Evolutionary conservation across 2,329 filamentous ascomycete species (phyloP), one percentile per base, ranked within the genome.

Genomic region (Aspergillus pseudoterreus): DNA sequence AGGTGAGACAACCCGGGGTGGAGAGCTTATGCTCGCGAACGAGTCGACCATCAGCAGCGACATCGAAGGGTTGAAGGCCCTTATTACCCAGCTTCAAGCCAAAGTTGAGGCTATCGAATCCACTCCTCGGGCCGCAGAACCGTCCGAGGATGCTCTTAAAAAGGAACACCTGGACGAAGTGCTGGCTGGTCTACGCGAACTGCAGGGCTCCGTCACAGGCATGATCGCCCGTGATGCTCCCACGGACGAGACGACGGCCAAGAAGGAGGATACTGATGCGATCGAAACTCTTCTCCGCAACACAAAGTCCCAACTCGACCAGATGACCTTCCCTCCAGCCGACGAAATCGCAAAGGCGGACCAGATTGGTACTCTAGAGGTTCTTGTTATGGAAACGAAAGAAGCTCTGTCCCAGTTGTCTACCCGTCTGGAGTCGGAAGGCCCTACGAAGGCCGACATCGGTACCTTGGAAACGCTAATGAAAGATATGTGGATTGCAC

Each of bases 241-340:
- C 22, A 56, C 58, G 10, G 65, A 73, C 12, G 77, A 80, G 44
- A 83, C 84, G 35, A 68, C 78, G 2, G 85, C 87, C 5, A 84
- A 79, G 30, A 89, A 89, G 65, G 90, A 96, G 58, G 92, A 97
- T 61, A 89, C 92, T 0, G 84, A 92, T 55, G 90, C 90, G 10
- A 92, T 97, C 52, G 92, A 96, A 70, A 95, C 88, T 0, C 84
- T 97, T 45, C 79, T 97, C 11, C 84, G 87, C 39, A 96, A 95
- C 67, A 92, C 91, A 30, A 96, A 96, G 68, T 84, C 86, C 4
- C 88, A 88, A 43, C 76, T 97, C 9, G 92, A 96, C 52, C 91
- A 95, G 53, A 82, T 95, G 45, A 82, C 70, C 4, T 68, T 82
- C 22, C 77, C 81, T 1, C 77, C 92, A 46, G 81, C 62, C 0